Percentiles rank a stretch among this genome's conserved stretches.
Evolutionary conservation across 768 basidiomycete genomes (phyloP).

Genomic region (Kwoniella dendrophila): DNA sequence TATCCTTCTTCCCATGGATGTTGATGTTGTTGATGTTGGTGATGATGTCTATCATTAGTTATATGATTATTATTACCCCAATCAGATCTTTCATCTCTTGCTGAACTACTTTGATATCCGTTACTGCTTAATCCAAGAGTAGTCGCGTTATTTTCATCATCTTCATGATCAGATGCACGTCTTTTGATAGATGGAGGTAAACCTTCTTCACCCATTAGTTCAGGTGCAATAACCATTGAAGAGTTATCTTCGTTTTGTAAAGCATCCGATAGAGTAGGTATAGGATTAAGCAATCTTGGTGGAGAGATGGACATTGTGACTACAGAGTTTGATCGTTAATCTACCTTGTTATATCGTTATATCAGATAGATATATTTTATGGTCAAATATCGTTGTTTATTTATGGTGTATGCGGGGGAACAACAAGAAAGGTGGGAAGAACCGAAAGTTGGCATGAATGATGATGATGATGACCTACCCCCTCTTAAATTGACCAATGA

Average conservation of each 20-base stretch:
- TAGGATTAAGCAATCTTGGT: conserved; percentile 10
- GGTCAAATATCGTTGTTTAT: neutral
- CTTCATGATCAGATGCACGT: neutral
- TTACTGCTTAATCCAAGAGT: neutral
- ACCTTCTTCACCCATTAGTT: conserved; percentile 29
- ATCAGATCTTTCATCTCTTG: conserved; percentile 18
- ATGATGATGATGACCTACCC: neutral
- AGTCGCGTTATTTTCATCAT: neutral
- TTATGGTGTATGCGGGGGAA: neutral
- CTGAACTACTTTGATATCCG: conserved; percentile 24
- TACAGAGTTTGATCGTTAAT: neutral
- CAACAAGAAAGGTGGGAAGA: neutral
- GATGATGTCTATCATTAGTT: neutral
- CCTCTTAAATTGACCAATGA: neutral
- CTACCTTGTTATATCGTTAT: too few relatives aligned
- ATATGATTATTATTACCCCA: neutral
- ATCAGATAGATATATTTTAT: neutral
- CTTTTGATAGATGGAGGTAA: conserved; percentile 22
- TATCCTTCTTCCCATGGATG: conserved; percentile 39
- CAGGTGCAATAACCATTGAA: conserved; percentile 22
- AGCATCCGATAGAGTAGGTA: conserved; percentile 16
- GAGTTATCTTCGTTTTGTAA: conserved; percentile 7
- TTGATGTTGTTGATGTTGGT: too few relatives aligned
- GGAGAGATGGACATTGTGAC: conserved; percentile 17
- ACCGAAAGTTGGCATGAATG: neutral